These are phyloP conservation scores for Rhodofomes roseus DNA, from an alignment of 1,284 basidiomycete genomes.

Conservation along the genomic window DNA sequence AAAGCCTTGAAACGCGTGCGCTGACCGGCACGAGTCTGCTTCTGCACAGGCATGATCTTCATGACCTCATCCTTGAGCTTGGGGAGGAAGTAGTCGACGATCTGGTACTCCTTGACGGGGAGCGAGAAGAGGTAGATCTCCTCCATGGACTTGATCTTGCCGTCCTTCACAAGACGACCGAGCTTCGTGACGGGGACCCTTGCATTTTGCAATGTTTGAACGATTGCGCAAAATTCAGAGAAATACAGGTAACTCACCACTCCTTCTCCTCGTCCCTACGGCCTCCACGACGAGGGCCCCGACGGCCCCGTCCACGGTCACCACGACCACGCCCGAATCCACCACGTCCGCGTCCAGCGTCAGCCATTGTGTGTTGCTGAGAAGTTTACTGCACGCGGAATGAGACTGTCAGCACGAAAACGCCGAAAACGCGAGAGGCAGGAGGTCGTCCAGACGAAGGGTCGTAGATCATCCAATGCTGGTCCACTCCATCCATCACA, in stretches of 20 bases:
- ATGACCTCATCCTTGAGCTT: slow-evolving; percentile 99
- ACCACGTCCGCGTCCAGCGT: slow-evolving; percentile 75
- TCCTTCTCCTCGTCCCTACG: slow-evolving; percentile 99
- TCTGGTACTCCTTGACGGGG: slow-evolving; percentile 98
- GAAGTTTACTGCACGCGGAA: slow-evolving; percentile 13
- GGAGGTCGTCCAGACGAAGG: neutral
- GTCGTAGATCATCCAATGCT: slow-evolving; percentile 16
- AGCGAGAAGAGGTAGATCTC: slow-evolving; percentile 99
- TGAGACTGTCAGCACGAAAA: neutral
- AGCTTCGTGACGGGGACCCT: slow-evolving; percentile 99
- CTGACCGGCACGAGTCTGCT: slow-evolving; percentile 99
- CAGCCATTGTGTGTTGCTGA: slow-evolving; percentile 55
- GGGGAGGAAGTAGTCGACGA: slow-evolving; percentile 96
- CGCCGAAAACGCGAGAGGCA: neutral
- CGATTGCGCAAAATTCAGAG: neutral
- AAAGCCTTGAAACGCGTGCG: slow-evolving; percentile 99
- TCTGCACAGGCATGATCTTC: slow-evolving; percentile 99
- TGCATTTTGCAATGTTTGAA: neutral
- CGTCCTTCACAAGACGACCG: slow-evolving; percentile 98
- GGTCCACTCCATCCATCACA: slow-evolving; percentile 16
- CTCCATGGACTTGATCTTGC: slow-evolving; percentile 99
- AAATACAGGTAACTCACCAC: slow-evolving; percentile 62
- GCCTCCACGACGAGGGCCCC: slow-evolving; percentile 91
- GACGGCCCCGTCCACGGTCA: slow-evolving; percentile 78
- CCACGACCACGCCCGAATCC: slow-evolving; percentile 90